A percentile compares a stretch with the other conserved stretches of the same genome.
Evolutionary conservation across 371 early-diverging fungal genomes (phyloP).

Genomic region (Batrachochytrium dendrobatidis): DNA sequence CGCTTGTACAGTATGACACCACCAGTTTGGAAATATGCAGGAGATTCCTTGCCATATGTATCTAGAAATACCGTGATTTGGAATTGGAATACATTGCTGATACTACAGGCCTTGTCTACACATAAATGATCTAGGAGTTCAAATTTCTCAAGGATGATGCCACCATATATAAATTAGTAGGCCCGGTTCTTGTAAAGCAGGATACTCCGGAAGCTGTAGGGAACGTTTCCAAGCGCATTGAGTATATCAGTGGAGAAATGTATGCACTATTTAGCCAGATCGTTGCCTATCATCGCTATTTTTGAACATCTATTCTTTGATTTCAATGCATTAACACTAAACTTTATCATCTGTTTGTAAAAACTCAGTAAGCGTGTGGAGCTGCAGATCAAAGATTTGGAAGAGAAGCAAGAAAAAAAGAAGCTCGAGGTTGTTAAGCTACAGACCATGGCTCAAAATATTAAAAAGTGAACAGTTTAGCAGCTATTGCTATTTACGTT

Average conservation of each 20-base stretch:
- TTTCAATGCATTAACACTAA: not conserved
- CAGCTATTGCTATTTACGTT: too few relatives aligned
- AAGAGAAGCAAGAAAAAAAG: conserved; percentile 70
- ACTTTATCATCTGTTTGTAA: not conserved
- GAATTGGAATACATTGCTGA: not conserved
- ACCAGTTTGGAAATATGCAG: too few relatives aligned
- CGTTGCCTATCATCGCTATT: not conserved
- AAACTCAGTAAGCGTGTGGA: conserved; percentile 75
- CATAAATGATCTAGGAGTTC: conserved; percentile 64
- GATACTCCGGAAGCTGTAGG: conserved; percentile 74
- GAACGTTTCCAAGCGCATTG: conserved; percentile 90
- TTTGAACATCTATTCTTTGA: not conserved
- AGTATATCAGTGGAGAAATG: conserved; percentile 85
- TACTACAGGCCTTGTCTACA: not conserved
- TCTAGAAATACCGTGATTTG: too few relatives aligned
- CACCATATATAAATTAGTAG: conserved; percentile 88
- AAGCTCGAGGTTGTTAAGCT: conserved; percentile 49
- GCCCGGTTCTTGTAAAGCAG: conserved; percentile 91
- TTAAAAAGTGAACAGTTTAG: too few relatives aligned
- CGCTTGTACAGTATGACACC: too few relatives aligned
- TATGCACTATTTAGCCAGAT: conserved; percentile 32
- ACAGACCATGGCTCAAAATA: not conserved
- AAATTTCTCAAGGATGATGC: conserved; percentile 67
- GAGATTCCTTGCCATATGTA: too few relatives aligned
- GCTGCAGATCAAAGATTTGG: conserved; percentile 63